Base-by-base conservation (phyloP, 768 basidiomycete genomes). In the Steccherinum ochraceum region DNA sequence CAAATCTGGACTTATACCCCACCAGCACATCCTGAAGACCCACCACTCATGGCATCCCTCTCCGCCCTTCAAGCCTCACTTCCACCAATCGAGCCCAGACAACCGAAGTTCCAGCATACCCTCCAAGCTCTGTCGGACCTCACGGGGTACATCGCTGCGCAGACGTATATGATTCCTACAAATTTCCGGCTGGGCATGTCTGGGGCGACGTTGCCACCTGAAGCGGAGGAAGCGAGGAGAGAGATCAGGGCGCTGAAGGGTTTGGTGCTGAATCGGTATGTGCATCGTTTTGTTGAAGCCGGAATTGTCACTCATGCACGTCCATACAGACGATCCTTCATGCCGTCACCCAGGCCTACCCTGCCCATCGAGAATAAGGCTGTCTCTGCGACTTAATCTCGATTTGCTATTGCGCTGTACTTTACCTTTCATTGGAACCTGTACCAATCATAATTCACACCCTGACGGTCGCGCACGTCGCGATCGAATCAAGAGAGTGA, bases 181-280 rank as follows among this genome's bases (percentile, higher is more conserved):
- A 35, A 7, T 7, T 35, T 35, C 16, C 30, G 30, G 30, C 41
- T 43, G 10, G 21, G 41, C n/a, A 10, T 43, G 7, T 5, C 10
- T 18, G 48, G 40, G 20, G 12, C 78, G 71, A 48, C 64, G n/a
- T 40, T 56, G 50, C 56, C 54, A 46, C 61, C 64, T 16, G 72
- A 80, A 42, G 83, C 82, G 61, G 88, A 89, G 56, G 87, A 89
- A 50, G 62, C 89, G 12, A 76, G 78, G 52, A 74, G 80, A 52
- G 89, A 91, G 61, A 84, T 91, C 42, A 73, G 85, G 50, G 83
- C 85, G 12, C 66, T 91, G 59, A 91, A 90, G 59, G 87, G 88
- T 7, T 74, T 90, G 19, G 86, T 86, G 44, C 69, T 91, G 41
- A 91, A 87, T 62, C 71, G 89, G 81, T 80, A 59, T 56, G 74